Conservation (phyloP, 1,284 basidiomycete genomes). For the Irpex sp. region DNA sequence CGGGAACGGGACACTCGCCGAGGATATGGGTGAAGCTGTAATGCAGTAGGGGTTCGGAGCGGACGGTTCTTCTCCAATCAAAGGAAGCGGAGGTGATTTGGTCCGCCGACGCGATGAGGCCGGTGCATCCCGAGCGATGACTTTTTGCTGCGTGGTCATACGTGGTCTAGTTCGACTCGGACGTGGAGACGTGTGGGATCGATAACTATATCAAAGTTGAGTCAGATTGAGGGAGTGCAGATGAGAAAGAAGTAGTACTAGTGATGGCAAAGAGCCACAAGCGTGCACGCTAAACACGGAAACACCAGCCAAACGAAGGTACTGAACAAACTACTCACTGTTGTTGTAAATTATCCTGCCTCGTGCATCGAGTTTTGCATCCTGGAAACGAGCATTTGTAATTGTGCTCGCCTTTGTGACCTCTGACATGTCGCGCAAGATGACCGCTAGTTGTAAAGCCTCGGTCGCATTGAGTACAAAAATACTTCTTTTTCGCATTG, state of each 20-base stretch:
- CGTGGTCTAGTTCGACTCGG: constrained; percentile 56
- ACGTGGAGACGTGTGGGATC: constrained; percentile 68
- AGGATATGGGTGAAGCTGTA: constrained; percentile 18
- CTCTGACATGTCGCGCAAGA: constrained; percentile 72
- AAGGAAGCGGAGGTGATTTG: background rate
- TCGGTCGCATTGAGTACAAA: constrained; percentile 42
- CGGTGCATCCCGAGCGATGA: background rate
- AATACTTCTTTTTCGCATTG: constrained; percentile 33
- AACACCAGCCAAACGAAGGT: background rate
- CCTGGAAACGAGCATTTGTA: constrained; percentile 81
- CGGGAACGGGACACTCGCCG: constrained; percentile 7
- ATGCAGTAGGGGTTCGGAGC: constrained; percentile 16
- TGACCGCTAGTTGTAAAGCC: constrained; percentile 81
- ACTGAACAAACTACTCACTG: constrained; percentile 50
- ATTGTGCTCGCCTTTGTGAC: constrained; percentile 79
- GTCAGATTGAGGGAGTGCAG: too few species aligned
- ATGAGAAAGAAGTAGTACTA: too few species aligned
- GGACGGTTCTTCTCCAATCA: background rate
- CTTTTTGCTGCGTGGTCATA: constrained; percentile 19
- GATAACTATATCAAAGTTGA: constrained; percentile 41
- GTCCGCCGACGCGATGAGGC: constrained; percentile 6
- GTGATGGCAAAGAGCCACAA: background rate
- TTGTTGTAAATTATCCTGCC: constrained; percentile 79
- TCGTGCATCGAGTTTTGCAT: constrained; percentile 73
- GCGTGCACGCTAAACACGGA: too few species aligned